Evolutionary conservation across 129 eudicot species (phyloP).

Genomic region (Flaveria bidentis): DNA sequence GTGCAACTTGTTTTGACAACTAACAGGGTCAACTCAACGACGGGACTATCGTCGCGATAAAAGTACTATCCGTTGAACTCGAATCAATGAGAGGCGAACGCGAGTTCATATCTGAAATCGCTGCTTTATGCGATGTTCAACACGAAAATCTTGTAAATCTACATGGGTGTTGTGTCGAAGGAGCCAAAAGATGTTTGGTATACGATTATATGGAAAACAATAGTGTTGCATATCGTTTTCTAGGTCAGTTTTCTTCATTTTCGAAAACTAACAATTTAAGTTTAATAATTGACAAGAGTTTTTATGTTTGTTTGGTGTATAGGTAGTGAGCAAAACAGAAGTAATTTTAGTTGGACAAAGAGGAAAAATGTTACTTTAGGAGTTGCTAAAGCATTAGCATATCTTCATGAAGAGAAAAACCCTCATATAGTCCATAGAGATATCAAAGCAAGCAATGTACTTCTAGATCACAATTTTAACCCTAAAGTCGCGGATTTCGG

Average conservation of each 20-base stretch:
- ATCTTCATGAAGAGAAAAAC: conserved; percentile 74
- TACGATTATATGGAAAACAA: conserved; percentile 87
- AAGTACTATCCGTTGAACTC: conserved; percentile 65
- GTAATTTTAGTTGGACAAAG: conserved; percentile 54
- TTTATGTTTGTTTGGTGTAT: conserved; percentile 9
- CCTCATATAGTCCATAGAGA: conserved; percentile 81
- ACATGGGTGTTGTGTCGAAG: conserved; percentile 75
- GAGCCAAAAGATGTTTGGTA: conserved; percentile 62
- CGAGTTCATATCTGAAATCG: conserved; percentile 76
- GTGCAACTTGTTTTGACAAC: background rate
- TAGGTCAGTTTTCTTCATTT: conserved; percentile 43
- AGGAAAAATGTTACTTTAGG: conserved; percentile 61
- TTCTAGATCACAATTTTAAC: conserved; percentile 61
- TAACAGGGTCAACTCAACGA: conserved; percentile 60
- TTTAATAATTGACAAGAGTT: background rate
- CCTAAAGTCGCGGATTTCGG: conserved; percentile 89
- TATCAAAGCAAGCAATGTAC: conserved; percentile 81
- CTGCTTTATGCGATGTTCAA: conserved; percentile 67
- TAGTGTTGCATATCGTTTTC: conserved; percentile 61
- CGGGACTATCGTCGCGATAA: conserved; percentile 68
- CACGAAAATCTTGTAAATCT: conserved; percentile 81
- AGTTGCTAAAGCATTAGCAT: conserved; percentile 72
- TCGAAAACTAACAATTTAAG: background rate
- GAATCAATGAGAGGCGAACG: conserved; percentile 87
- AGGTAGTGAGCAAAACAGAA: conserved; percentile 63